Percentiles rank a stretch among this genome's conserved stretches.
phyloP scores from a whole-genome alignment of 495 filamentous ascomycete species.

The Hypomontagnella monticulosa region DNA sequence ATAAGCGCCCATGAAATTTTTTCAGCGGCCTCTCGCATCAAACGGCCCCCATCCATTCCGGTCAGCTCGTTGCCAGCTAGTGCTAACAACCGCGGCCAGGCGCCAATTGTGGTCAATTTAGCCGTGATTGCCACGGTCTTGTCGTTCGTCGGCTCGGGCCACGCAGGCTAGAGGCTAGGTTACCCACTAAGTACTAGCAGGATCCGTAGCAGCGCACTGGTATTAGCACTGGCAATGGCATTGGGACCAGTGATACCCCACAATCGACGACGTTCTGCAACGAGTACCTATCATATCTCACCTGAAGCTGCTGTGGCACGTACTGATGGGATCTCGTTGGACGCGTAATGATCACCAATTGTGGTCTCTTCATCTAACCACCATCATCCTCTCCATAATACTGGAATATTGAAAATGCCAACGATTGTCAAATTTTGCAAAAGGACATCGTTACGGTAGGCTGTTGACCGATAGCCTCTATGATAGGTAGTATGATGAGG shows the following conservation, averaged over 20 bases:
- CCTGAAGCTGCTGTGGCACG: constrained; percentile 12
- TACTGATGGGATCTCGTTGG: constrained; percentile 1
- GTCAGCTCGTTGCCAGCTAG: neutral
- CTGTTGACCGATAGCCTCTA: too few relatives aligned
- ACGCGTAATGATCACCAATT: constrained; percentile 18
- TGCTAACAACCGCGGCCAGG: constrained; percentile 14
- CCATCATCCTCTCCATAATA: neutral
- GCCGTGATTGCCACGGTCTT: constrained; percentile 1
- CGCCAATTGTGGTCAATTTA: constrained; percentile 1
- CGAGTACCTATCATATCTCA: constrained; percentile 19
- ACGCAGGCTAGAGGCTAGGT: neutral
- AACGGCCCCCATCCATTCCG: constrained; percentile 19
- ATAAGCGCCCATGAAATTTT: constrained; percentile 29
- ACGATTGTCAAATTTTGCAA: too few relatives aligned
- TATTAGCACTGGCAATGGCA: too few relatives aligned
- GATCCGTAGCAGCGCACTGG: constrained; percentile 1
- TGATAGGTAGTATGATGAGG: neutral
- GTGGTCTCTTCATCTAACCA: constrained; percentile 4
- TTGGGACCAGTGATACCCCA: constrained; percentile 35
- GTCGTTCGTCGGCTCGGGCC: constrained; percentile 20
- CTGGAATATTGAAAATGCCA: neutral
- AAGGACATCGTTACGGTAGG: too few relatives aligned
- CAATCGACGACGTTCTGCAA: constrained; percentile 22
- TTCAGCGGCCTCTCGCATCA: constrained; percentile 24
- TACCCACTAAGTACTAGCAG: too few relatives aligned